Base-by-base conservation (phyloP, 2,329 filamentous ascomycete species). In the Zopfia rhizophila region DNA sequence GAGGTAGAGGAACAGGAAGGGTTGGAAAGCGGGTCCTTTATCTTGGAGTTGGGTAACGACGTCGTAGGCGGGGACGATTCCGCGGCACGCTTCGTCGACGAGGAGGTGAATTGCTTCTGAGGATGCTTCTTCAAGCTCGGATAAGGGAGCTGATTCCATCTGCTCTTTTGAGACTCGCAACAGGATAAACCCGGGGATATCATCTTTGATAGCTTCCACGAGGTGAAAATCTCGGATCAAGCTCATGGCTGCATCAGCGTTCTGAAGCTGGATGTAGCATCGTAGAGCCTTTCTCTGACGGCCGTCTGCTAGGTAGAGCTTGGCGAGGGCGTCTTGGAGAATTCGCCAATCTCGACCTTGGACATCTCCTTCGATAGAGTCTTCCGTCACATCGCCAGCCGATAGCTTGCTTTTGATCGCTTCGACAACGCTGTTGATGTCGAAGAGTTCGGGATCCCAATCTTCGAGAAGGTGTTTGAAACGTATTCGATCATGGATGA, bases 1-100 rank as follows among this genome's bases (percentile, higher is more conserved):
- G 17, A 99, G 81, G 68, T 99, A 99, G 73, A 97, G 95, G 75
- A 89, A 97, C 0, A 96, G 81, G 65, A 96, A 97, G 0, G 90
- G 77, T 38, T 85, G 78, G 38, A 89, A 76, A 2, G 57, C 51
- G 4, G 61, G 76, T 13, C 85, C 79, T 50, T 87, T 84, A 14
- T 79, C 78, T 58, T 87, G 79, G 2, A 99, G 78, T 66, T 97
- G 92, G 4, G 80, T 75, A 2, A 97, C 87, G 2, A 99, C 92
- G 2, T 86, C 81, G 3, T 84, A 81, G 0, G 91, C 89, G 19
- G 83, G 85, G 12, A 97, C 87, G 18, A 96, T 87, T 0, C 94
- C 94, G 47, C 93, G 89, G 54, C 92, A 88, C 1, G 92, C 92
- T 72, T 97, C 93, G 37, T 95, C 88, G 1, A 96, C 92, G 4